Base-by-base conservation (phyloP, 495 filamentous ascomycete species). In the Xylaria scruposa region DNA sequence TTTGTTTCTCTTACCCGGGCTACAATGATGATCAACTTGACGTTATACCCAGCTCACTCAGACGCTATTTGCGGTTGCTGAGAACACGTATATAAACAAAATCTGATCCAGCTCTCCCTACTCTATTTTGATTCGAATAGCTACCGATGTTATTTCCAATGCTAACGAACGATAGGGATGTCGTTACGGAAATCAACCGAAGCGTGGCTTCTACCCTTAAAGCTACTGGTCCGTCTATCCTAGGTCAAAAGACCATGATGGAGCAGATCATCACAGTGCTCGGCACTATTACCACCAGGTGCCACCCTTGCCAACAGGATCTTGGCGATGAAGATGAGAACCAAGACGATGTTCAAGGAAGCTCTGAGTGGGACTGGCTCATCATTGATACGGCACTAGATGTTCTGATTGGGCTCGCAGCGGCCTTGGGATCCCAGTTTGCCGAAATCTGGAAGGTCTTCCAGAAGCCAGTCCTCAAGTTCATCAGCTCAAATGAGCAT, bases 41-140 rank as follows among this genome's bases (percentile, higher is more conserved):
- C 93, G 93, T 93, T 96, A 94, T 92, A 95, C 95, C 94, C 94
- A 98, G 94, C 94, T 98, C 95, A 97, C 95, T 97, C 92, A 91
- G 91, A 98, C 89, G 89, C 92, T 87, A 84, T 78, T 83, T 89
- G 92, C 88, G 89, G 84, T 88, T 97, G 95, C 91, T 94, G 94
- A 87, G 89, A 96, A 97, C 84, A 84, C 94, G 93, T 93, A 70
- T 67, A 81, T 83, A 75, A 81, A 83, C 80, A 85, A 88, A 85
- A 88, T 82, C 81, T 86, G 84, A 83, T 73, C 78, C 36, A 62
- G 73, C 51, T 46, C 38, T 64, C 24, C 40, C 76, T 72, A 54
- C 63, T 17, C 1, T 62, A 60, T 66, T 73, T 64, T 53, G 33
- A 59, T 71, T 24, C 19, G 1, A 46, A 17, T 60, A 58, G 42